Evolutionary conservation across 805 yeast species (phyloP), one percentile per base, ranked within the genome.

Genomic region (Saccharomyces paradoxus): DNA sequence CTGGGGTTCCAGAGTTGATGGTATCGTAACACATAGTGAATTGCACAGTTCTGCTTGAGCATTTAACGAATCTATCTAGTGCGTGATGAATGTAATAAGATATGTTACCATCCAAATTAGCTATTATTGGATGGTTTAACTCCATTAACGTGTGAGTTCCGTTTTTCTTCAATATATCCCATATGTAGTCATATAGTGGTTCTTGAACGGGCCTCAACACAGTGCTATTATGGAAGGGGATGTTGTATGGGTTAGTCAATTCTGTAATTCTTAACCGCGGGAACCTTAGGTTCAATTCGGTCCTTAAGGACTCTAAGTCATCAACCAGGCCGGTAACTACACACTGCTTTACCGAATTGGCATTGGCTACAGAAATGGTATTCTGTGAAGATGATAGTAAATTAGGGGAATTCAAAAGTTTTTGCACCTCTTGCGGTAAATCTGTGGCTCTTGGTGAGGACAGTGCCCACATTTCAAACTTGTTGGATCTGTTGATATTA

Each of bases 221-320:
- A 12, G 59, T 63, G 28, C 57, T 61, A 49, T 70, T 69, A 56
- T 70, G 74, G 50, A 70, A 70, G 27, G 74, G 69, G 14, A 70
- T 59, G 47, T 66, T 60, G 49, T 60, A 56, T 22, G 73, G 71
- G 49, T 68, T 69, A 2, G 66, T 60, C 49, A 68, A 55, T 52
- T 62, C 66, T 4, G 67, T 64, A 21, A 65, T 63, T 52, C 66
- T 60, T 49, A 63, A 56, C 27, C 61, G 51, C 30, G 65, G 65
- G 37, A 66, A 59, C 17, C 55, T 56, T 12, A 52, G 46, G 44
- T 61, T 66, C 46, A 62, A 53, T 46, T 61, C 66, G 6, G 60
- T 57, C 48, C 66, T 54, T 47, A 65, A 49, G 21, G 58, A 59
- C 37, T 66, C 68, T 26, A 68, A 50, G 47, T 66, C 71, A 14